These are phyloP conservation scores for Eimeria maxima DNA, from an alignment of 169 alveolate species.

Conservation along the genomic window DNA sequence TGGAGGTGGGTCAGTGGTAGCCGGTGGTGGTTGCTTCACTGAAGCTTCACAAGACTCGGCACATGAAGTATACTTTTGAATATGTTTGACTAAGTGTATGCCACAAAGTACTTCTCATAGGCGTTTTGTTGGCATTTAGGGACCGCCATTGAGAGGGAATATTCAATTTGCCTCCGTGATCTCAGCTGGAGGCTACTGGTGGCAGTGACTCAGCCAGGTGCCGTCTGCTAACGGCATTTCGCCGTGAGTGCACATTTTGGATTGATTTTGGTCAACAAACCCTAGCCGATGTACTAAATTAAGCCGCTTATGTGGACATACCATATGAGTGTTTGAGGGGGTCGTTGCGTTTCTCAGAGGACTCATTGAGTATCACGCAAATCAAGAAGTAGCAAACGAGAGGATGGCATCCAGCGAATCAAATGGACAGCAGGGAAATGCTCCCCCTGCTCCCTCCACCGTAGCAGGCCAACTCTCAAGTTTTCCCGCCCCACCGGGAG, in stretches of 20 bases:
- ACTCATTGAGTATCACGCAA: background rate
- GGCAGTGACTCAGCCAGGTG: background rate
- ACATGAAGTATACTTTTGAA: background rate
- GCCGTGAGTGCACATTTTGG: background rate
- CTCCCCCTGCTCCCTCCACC: conserved; percentile 42
- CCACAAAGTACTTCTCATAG: background rate
- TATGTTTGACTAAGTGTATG: background rate
- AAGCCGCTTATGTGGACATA: background rate
- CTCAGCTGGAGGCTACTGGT: background rate
- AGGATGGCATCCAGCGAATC: conserved; percentile 8
- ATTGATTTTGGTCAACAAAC: background rate
- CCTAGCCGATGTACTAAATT: background rate
- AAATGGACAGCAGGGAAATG: conserved; percentile 9
- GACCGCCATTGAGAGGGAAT: background rate
- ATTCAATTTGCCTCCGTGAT: background rate
- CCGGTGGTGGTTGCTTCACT: conserved; percentile 12
- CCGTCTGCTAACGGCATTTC: background rate
- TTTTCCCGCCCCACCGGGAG: conserved; percentile 68
- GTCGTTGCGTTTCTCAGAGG: background rate
- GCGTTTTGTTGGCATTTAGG: background rate
- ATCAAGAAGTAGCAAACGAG: background rate
- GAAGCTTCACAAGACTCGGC: background rate
- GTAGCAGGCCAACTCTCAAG: conserved; percentile 53
- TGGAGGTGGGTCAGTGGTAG: conserved; percentile 28
- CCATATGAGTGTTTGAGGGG: background rate